These are phyloP conservation scores for Ambrosia artemisiifolia DNA, from an alignment of 129 eudicot species.

Conservation along the genomic window DNA sequence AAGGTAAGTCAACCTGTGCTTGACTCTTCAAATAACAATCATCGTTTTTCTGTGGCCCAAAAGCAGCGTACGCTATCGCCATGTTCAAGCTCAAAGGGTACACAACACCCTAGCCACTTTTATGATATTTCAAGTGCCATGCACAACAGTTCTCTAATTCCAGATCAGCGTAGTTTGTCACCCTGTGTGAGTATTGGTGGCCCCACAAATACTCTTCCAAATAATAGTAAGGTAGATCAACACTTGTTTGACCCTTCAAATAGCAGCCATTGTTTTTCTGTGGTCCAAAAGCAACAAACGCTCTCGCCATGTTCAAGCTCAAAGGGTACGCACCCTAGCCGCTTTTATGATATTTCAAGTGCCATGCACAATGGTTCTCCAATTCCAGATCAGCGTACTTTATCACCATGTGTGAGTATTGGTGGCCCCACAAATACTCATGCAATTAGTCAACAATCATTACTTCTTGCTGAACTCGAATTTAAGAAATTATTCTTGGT, in stretches of 20 bases:
- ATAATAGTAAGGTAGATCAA: no score
- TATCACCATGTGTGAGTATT: constrained; percentile 10
- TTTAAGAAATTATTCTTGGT: constrained; percentile 54
- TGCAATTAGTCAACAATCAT: constrained; percentile 30
- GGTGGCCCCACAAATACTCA: neutral
- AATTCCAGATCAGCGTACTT: constrained; percentile 10
- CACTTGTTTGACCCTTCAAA: no score
- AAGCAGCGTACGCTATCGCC: constrained; percentile 2
- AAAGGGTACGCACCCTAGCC: neutral
- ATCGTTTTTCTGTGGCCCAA: constrained; percentile 11
- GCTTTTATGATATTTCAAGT: neutral
- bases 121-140: neutral
- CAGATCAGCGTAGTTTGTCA: constrained; percentile 5
- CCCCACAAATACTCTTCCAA: neutral
- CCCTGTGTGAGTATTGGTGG: constrained; percentile 9
- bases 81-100: constrained; percentile 12
- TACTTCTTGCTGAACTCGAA: constrained; percentile 51
- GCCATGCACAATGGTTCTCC: constrained; percentile 1
- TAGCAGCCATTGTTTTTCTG: no score
- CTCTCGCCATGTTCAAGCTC: no score
- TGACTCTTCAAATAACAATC: constrained; percentile 16
- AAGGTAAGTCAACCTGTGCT: neutral
- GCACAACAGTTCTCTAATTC: constrained; percentile 2
- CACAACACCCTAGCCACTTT: neutral
- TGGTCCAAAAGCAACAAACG: no score